A percentile compares a stretch with the other conserved stretches of the same genome.
phyloP scores from a whole-genome alignment of 2,329 filamentous ascomycete species.

The Paraconiothyrium brasiliense region DNA sequence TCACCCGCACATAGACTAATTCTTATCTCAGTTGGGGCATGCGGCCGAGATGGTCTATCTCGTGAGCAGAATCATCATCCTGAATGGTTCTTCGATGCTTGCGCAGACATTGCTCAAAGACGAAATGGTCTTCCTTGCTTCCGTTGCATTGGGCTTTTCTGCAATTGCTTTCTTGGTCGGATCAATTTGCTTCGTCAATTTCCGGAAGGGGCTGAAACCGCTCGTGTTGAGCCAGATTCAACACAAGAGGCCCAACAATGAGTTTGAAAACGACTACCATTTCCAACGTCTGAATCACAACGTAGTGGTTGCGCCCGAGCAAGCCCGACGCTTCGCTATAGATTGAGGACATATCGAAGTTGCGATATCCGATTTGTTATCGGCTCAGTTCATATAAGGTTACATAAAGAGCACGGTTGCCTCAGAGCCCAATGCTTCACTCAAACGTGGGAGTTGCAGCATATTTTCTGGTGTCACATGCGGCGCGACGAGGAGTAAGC shows the following conservation, averaged over 20 bases:
- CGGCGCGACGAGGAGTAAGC: too few species aligned
- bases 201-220: conserved; percentile 33
- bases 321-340: conserved; percentile 1
- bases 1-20: not conserved
- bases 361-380: not conserved
- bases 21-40: not conserved
- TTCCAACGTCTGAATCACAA: conserved; percentile 11
- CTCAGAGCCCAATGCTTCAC: too few species aligned
- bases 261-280: conserved; percentile 4
- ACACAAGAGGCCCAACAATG: not conserved
- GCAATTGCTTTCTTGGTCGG: conserved; percentile 16
- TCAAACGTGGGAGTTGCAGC: too few species aligned
- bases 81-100: conserved; percentile 21
- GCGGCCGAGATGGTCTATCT: conserved; percentile 30
- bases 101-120: conserved; percentile 30
- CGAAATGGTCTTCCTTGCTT: conserved; percentile 34
- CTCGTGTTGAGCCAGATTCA: conserved; percentile 21
- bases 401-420: too few species aligned
- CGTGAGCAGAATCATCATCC: conserved; percentile 29
- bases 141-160: conserved; percentile 21
- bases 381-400: not conserved
- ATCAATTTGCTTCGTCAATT: conserved; percentile 30
- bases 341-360: not conserved
- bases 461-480: too few species aligned
- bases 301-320: not conserved